Percentiles rank a stretch among this genome's conserved stretches.
These are phyloP conservation scores for Periglandula ipomoeae DNA, from an alignment of 2,329 filamentous ascomycete species.

Conservation along the genomic window DNA sequence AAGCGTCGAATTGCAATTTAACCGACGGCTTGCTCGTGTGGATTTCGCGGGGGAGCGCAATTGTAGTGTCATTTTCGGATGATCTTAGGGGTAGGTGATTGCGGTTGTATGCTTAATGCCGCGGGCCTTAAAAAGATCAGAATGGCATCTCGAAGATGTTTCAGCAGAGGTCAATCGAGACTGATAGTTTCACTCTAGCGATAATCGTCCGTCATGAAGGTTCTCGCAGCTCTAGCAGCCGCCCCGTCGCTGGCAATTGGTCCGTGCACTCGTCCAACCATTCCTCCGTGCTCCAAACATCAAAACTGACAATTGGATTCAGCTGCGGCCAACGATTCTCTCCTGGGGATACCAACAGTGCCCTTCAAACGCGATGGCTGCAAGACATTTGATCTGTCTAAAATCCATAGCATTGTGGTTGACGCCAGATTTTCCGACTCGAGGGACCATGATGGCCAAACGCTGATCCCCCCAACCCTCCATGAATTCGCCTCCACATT, in stretches of 20 bases:
- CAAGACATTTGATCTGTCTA: neutral
- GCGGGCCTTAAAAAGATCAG: neutral
- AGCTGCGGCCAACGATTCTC: neutral
- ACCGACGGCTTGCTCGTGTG: neutral
- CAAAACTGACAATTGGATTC: neutral
- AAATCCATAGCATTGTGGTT: neutral
- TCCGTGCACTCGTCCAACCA: neutral
- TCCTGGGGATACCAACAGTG: neutral
- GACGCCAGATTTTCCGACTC: neutral
- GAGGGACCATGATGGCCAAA: neutral
- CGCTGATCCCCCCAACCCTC: conserved; percentile 3
- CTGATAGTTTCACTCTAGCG: neutral
- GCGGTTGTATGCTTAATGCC: neutral
- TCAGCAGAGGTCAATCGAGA: neutral
- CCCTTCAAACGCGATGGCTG: neutral
- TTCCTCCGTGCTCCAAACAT: neutral
- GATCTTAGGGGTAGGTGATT: neutral
- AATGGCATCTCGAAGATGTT: neutral
- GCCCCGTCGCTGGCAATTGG: neutral
- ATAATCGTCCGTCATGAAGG: neutral
- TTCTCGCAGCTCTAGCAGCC: neutral
- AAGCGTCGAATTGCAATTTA: neutral
- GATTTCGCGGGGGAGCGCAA: neutral
- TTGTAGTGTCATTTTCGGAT: neutral
- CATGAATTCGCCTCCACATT: conserved; percentile 1